Percentiles rank a stretch among this genome's conserved stretches.
Conservation (phyloP, 257 asterid species). For the Solanum peruvianum region DNA sequence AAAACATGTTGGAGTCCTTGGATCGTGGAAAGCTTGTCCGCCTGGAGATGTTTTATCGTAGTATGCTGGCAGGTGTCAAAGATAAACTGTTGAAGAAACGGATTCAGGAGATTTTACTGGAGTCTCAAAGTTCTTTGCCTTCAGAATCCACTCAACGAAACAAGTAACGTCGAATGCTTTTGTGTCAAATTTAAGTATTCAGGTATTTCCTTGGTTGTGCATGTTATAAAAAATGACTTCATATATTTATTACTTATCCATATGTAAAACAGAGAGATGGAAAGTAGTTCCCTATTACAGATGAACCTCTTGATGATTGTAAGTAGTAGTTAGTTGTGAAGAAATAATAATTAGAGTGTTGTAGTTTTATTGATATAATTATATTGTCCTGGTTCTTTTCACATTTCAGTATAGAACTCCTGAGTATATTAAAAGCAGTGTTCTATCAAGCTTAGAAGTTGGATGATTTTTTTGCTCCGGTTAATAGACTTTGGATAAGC, state of each 20-base stretch:
- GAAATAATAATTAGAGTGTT: neutral
- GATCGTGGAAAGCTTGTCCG: constrained; percentile 50
- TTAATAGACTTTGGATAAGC: no score
- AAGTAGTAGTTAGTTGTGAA: neutral
- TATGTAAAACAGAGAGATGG: neutral
- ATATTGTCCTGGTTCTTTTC: neutral
- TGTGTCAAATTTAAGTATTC: neutral
- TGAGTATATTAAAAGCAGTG: neutral
- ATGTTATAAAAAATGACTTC: neutral
- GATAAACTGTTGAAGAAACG: constrained; percentile 68
- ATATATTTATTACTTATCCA: neutral
- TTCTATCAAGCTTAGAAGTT: no score
- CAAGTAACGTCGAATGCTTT: neutral
- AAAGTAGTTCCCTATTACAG: neutral
- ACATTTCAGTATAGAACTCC: neutral
- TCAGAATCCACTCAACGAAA: neutral
- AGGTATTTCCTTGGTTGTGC: neutral
- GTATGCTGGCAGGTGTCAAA: constrained; percentile 71
- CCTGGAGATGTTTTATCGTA: constrained; percentile 59
- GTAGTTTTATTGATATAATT: neutral
- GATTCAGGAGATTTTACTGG: constrained; percentile 55
- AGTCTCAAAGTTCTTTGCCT: constrained; percentile 28
- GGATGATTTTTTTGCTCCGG: no score
- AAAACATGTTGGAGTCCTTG: constrained; percentile 62
- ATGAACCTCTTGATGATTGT: neutral